phyloP scores from a whole-genome alignment of 2,329 filamentous ascomycete genomes.

The Fusarium napiforme region DNA sequence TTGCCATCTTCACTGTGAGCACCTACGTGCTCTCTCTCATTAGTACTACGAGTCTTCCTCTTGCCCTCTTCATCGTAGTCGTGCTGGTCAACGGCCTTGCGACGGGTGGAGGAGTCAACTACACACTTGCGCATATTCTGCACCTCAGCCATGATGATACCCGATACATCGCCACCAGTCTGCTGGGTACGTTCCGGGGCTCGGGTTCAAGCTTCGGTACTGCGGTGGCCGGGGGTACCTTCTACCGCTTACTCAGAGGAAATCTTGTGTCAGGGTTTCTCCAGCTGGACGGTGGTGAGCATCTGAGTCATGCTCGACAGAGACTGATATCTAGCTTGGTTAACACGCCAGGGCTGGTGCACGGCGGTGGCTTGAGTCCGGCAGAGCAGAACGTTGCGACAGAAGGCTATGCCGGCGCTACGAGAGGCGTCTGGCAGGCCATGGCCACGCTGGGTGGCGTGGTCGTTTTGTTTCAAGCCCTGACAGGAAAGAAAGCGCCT shows the following conservation, averaged over 20 bases:
- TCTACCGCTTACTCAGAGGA: constrained; percentile 68
- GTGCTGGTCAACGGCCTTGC: constrained; percentile 78
- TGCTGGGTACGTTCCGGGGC: constrained; percentile 82
- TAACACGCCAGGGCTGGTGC: constrained; percentile 63
- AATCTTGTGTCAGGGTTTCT: constrained; percentile 68
- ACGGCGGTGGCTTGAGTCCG: constrained; percentile 52
- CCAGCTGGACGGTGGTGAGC: constrained; percentile 53
- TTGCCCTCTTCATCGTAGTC: constrained; percentile 65
- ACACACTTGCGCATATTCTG: constrained; percentile 82
- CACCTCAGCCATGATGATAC: constrained; percentile 74
- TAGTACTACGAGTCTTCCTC: constrained; percentile 63
- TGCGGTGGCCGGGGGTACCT: constrained; percentile 81
- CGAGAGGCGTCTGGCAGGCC: constrained; percentile 59
- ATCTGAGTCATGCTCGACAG: constrained; percentile 48
- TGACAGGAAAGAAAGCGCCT: constrained; percentile 62
- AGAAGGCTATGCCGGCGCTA: constrained; percentile 58
- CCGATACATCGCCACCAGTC: constrained; percentile 79
- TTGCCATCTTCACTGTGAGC: constrained; percentile 70
- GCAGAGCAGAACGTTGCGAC: constrained; percentile 60
- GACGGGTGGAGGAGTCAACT: constrained; percentile 80
- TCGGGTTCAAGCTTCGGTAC: constrained; percentile 86
- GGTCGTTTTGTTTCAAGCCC: constrained; percentile 60
- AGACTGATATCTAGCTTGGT: constrained; percentile 60
- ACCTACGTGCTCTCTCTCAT: constrained; percentile 66
- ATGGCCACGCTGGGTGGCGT: constrained; percentile 57